Base-by-base conservation (phyloP, 2,329 filamentous ascomycete genomes). In the Colletotrichum horii region DNA sequence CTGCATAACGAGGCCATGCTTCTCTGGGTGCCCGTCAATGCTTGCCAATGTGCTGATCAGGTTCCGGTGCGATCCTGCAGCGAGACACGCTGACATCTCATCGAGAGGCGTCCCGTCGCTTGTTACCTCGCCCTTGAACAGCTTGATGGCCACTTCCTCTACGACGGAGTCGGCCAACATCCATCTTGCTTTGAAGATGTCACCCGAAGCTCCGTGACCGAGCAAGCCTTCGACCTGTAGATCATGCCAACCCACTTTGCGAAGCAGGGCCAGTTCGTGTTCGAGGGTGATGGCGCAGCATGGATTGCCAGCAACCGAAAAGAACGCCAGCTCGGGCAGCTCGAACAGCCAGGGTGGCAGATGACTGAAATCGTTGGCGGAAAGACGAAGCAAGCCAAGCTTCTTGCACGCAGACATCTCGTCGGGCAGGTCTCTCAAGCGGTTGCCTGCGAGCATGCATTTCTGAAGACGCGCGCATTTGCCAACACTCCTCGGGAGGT, bases 381-480 rank as follows among this genome's bases (percentile, higher is more conserved):
- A 85, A 36, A 89, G 80, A 28, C 88, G 83, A 55, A 89, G 79
- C 38, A 89, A 79, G 8, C 83, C 84, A 43, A 89, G 82, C 73
- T 86, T 85, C 58, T 79, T 81, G 81, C 87, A 89, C n/a, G 78
- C 78, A 6, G 80, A 80, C 86, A 89, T 87, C 66, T 84, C 82
- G 19, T 78, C 78, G 3, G 88, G 88, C 11, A 89, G 80, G 52
- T 64, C 66, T 1, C 76, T 78, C 28, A 89, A 81, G n/a, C 74
- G 79, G 77, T 89, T 89, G 16, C 87, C 87, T 2, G 87, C 84
- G n/a, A 89, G 79, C 85, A 88, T 87, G 77, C 87, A 88, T 79
- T 88, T 88, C 77, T 89, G 84, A 6, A 89, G 81, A 14, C 83
- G 82, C 22, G 77, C 76, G 73, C 87, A 89, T 24, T 79, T 79